A percentile compares a stretch with the other conserved stretches of the same genome.
Evolutionary conservation across 495 filamentous ascomycete genomes (phyloP).

Genomic region (Rhypophila decipiens): DNA sequence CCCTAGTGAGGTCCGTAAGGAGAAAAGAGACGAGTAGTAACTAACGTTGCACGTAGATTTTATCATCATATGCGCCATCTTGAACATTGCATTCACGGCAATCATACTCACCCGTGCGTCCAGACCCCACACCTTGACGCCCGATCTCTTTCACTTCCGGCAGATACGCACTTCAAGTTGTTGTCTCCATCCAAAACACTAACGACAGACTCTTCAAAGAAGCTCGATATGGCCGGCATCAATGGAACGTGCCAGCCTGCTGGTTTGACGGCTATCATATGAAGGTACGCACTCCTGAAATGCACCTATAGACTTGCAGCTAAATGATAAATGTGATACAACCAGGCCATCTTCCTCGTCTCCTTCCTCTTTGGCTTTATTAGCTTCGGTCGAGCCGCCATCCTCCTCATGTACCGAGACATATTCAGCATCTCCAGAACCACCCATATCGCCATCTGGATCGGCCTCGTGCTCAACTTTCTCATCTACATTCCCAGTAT

Average conservation of each 20-base stretch:
- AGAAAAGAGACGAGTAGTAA: too few relatives aligned
- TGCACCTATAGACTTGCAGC: neutral
- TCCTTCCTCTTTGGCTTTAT: conserved; percentile 10
- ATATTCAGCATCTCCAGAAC: conserved; percentile 2
- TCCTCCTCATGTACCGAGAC: conserved; percentile 9
- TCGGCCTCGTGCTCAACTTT: conserved; percentile 6
- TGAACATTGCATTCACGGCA: too few relatives aligned
- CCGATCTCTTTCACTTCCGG: too few relatives aligned
- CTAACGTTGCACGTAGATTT: too few relatives aligned
- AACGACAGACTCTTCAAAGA: neutral
- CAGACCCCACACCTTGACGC: too few relatives aligned
- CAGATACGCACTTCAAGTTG: neutral
- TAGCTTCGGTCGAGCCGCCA: too few relatives aligned
- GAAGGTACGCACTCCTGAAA: neutral
- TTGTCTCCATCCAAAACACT: neutral
- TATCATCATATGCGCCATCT: too few relatives aligned
- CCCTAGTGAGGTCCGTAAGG: too few relatives aligned
- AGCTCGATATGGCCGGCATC: conserved; percentile 4
- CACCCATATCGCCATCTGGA: neutral
- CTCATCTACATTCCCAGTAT: conserved; percentile 7
- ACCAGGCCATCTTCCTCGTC: neutral
- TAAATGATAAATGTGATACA: neutral
- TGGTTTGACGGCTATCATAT: conserved; percentile 1
- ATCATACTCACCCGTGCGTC: too few relatives aligned
- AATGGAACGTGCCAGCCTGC: conserved; percentile 13